Conservation (phyloP, 805 yeast genomes). For the Wilhelminamyces savonicus region DNA sequence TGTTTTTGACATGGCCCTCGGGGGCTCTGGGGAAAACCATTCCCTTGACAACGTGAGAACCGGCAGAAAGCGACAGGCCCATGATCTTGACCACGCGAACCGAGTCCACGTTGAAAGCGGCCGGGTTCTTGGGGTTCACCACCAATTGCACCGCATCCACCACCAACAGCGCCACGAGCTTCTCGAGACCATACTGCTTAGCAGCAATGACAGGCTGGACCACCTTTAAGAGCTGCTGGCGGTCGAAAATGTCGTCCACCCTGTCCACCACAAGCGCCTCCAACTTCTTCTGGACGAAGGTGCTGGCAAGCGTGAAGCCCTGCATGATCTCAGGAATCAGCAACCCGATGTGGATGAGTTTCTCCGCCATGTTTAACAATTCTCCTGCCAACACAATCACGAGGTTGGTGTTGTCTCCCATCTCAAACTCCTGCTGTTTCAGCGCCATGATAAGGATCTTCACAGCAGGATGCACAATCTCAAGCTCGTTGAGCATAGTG, state of each 20-base stretch:
- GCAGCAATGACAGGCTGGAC: constrained; percentile 86
- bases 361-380: constrained; percentile 78
- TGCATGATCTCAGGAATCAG: constrained; percentile 89
- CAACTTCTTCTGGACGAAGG: constrained; percentile 61
- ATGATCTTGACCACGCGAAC: constrained; percentile 93
- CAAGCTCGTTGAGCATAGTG: constrained; percentile 88
- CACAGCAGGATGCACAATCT: constrained; percentile 95
- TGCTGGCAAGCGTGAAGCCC: constrained; percentile 86
- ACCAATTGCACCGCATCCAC: constrained; percentile 80
- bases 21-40: constrained; percentile 98
- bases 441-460: constrained; percentile 94
- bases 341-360: constrained; percentile 75
- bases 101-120: constrained; percentile 80
- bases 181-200: constrained; percentile 88
- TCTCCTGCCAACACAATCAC: constrained; percentile 94
- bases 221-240: constrained; percentile 58
- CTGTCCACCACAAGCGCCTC: constrained; percentile 59
- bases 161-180: constrained; percentile 66
- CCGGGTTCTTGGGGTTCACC: constrained; percentile 57
- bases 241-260: constrained; percentile 50
- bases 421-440: constrained; percentile 93
- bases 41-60: constrained; percentile 86
- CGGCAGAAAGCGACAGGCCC: constrained; percentile 74
- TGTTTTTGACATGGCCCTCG: constrained; percentile 78
- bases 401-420: constrained; percentile 94